These are phyloP conservation scores for Pleurotus giganteus DNA, from an alignment of 768 basidiomycete species.

Conservation along the genomic window DNA sequence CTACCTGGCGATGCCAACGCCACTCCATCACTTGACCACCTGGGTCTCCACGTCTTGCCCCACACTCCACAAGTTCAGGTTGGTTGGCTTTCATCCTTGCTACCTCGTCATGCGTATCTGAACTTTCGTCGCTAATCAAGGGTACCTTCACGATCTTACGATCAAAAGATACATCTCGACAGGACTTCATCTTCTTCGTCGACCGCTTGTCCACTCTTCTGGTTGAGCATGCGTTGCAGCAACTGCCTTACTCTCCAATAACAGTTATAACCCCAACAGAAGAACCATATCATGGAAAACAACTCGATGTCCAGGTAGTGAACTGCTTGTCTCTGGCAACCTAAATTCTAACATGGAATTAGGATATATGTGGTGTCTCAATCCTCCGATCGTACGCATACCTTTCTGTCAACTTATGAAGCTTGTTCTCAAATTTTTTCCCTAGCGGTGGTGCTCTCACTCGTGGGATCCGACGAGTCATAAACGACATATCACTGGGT, in stretches of 20 bases:
- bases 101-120: not conserved
- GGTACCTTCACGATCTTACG: slow-evolving; percentile 89
- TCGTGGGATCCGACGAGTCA: slow-evolving; percentile 84
- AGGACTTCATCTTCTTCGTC: slow-evolving; percentile 92
- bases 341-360: slow-evolving; percentile 2
- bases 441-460: slow-evolving; percentile 85
- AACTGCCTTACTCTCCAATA: slow-evolving; percentile 69
- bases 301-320: slow-evolving; percentile 56
- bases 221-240: slow-evolving; percentile 80
- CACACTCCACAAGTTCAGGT: slow-evolving; percentile 83
- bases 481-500: slow-evolving; percentile 84
- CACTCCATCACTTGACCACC: slow-evolving; percentile 38
- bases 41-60: slow-evolving; percentile 64
- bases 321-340: not conserved
- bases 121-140: slow-evolving; percentile 32
- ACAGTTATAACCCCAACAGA: slow-evolving; percentile 68
- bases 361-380: slow-evolving; percentile 85
- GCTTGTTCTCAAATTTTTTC: slow-evolving; percentile 7
- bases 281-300: slow-evolving; percentile 54
- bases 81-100: too few relatives aligned
- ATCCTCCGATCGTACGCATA: slow-evolving; percentile 73
- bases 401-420: not conserved
- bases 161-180: slow-evolving; percentile 62
- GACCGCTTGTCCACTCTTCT: slow-evolving; percentile 85
- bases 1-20: slow-evolving; percentile 25